A percentile compares a stretch with the other conserved stretches of the same genome.
Evolutionary conservation across 2,329 filamentous ascomycete genomes (phyloP).

Genomic region (Alternaria triticina): DNA sequence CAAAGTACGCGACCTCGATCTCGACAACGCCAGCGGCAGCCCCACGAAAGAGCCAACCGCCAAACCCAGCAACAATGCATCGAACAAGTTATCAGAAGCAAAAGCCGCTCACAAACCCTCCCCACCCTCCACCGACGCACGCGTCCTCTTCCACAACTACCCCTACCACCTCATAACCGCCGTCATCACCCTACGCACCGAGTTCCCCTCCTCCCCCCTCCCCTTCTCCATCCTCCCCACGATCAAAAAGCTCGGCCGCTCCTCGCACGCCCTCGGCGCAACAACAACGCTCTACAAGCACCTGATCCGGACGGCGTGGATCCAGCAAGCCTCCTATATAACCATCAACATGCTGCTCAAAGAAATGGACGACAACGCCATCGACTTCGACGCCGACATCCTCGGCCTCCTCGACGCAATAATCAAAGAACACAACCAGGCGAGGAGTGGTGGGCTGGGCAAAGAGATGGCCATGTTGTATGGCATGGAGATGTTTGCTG

Average conservation of each 20-base stretch:
- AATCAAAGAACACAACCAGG: constrained; percentile 31
- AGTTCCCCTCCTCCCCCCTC: constrained; percentile 67
- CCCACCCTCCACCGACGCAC: constrained; percentile 49
- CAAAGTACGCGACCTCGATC: constrained; percentile 62
- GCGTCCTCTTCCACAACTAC: constrained; percentile 69
- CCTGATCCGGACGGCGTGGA: constrained; percentile 68
- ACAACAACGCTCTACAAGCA: constrained; percentile 74
- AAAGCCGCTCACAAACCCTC: constrained; percentile 1
- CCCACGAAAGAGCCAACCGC: constrained; percentile 4
- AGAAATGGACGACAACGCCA: constrained; percentile 70
- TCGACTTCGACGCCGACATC: constrained; percentile 63
- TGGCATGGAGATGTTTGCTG: constrained; percentile 43
- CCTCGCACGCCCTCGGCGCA: constrained; percentile 74
- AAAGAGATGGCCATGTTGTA: constrained; percentile 38
- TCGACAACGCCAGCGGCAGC: constrained; percentile 42
- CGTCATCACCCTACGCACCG: constrained; percentile 62
- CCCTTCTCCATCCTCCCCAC: constrained; percentile 68
- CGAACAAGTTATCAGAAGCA: background rate
- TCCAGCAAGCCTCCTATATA: constrained; percentile 63
- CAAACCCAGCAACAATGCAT: background rate
- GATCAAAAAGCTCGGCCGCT: constrained; percentile 70
- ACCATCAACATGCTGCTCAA: constrained; percentile 63
- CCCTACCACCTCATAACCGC: constrained; percentile 66
- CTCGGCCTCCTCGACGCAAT: constrained; percentile 48
- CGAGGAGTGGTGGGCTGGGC: constrained; percentile 33